Percentiles rank a stretch among this genome's conserved stretches.
Conservation (phyloP, 805 yeast genomes). For the Pichia nanzhaoensis region DNA sequence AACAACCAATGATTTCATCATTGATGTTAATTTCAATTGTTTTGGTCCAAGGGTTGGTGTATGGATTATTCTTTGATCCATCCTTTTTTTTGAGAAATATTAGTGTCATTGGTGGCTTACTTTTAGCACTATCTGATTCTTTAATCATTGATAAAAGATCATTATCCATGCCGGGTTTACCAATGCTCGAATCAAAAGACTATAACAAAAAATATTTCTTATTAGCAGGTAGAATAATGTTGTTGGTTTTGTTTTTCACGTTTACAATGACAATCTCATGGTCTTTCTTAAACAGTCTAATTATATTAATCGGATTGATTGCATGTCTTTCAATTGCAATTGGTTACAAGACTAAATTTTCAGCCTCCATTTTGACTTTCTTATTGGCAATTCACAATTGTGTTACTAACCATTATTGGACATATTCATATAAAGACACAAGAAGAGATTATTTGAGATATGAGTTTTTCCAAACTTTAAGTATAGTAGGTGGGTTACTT, state of each 20-base stretch:
- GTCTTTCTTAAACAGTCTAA: slow-evolving; percentile 56
- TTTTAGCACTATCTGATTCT: slow-evolving; percentile 81
- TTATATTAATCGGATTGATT: slow-evolving; percentile 62
- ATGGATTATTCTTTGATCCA: slow-evolving; percentile 78
- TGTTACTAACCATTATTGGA: slow-evolving; percentile 85
- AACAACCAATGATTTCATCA: slow-evolving; percentile 63
- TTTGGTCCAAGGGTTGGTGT: slow-evolving; percentile 75
- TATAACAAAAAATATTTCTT: slow-evolving; percentile 66
- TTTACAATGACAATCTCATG: slow-evolving; percentile 73
- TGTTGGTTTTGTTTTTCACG: slow-evolving; percentile 78
- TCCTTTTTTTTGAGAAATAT: slow-evolving; percentile 80
- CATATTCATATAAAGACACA: slow-evolving; percentile 58
- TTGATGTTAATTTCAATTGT: slow-evolving; percentile 64
- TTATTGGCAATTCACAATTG: slow-evolving; percentile 72
- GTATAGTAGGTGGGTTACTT: slow-evolving; percentile 90
- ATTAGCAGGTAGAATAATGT: slow-evolving; percentile 80
- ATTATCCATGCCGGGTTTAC: slow-evolving; percentile 66
- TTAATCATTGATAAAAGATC: slow-evolving; percentile 69
- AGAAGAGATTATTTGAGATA: slow-evolving; percentile 84
- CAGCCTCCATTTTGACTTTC: slow-evolving; percentile 66
- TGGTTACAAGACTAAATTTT: slow-evolving; percentile 88
- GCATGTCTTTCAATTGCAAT: slow-evolving; percentile 74
- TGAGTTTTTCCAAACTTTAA: slow-evolving; percentile 90
- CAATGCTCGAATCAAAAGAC: slow-evolving; percentile 65
- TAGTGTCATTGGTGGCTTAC: slow-evolving; percentile 86